Evolutionary conservation across 2,329 filamentous ascomycete species (phyloP), one percentile per base, ranked within the genome.

Genomic region (Hortaea sp.): DNA sequence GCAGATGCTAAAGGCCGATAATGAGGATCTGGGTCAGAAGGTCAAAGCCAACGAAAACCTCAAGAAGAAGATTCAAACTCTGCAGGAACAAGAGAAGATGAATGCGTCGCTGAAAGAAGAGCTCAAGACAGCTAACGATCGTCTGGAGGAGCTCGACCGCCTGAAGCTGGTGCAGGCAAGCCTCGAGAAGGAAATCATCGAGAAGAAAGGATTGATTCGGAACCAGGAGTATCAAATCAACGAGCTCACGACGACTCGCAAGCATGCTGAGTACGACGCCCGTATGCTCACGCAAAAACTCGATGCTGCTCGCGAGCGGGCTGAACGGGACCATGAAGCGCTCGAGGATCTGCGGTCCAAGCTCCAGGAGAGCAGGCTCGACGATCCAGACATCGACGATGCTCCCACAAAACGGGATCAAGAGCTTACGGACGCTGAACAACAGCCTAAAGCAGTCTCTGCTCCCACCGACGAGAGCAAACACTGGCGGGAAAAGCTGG

Each of bases 191-290:
- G 70, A 72, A 38, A 73, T 74, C 54, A 70, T 71, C 41, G 72
- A 75, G 54, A 73, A 73, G 49, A 66, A 66, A 44, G 66, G 70
- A 41, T 67, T 72, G 5, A 69, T 75, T 30, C 64, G 70, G 29
- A 73, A 73, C 30, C 69, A 69, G 44, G 72, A 75, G 50, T 70
- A 72, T 48, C 70, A 72, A 41, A 72, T 74, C 51, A 73, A 71
- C 49, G 71, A 74, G 54, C 65, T 72, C 45, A 72, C 72, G 43
- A 69, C 69, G 11, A 69, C 67, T 40, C 62, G 69, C 12, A 70
- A 69, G 37, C 63, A 70, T 34, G 63, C 72, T 7, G 70, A 74
- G 49, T 67, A 73, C 47, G 71, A 74, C 37, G 68, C 70, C 29
- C 60, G 71, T 9, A 55, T 71, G 11, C 63, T 72, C 1, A 63